Evolutionary conservation across 2,329 filamentous ascomycete species (phyloP).

Genomic region (Tolypocladium guangdongense): DNA sequence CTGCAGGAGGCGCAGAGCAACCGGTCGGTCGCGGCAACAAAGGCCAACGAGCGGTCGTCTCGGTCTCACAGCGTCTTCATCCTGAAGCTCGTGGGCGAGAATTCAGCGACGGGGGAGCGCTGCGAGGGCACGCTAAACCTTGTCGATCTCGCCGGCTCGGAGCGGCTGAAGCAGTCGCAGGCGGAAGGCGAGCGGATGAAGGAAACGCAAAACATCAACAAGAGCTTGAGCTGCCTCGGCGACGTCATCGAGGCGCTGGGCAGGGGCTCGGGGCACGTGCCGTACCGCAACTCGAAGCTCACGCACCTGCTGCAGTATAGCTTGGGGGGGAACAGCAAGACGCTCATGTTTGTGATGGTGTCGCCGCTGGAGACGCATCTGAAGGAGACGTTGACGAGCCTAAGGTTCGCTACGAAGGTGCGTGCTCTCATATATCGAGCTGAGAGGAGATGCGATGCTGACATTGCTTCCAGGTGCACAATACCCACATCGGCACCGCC

Average conservation of each 20-base stretch:
- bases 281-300: conserved; percentile 93
- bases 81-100: conserved; percentile 63
- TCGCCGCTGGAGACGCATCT: conserved; percentile 84
- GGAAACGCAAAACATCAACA: conserved; percentile 97
- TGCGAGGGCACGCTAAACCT: conserved; percentile 92
- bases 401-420: conserved; percentile 93
- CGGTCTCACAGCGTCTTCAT: conserved; percentile 96
- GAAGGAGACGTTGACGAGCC: conserved; percentile 84
- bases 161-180: conserved; percentile 77
- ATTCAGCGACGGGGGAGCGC: conserved; percentile 65
- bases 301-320: conserved; percentile 94
- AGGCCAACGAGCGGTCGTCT: conserved; percentile 88
- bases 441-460: not conserved
- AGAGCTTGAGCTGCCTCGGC: conserved; percentile 79
- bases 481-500: conserved; percentile 85
- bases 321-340: conserved; percentile 89
- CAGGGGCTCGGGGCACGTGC: conserved; percentile 71
- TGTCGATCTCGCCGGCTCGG: conserved; percentile 88
- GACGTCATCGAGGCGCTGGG: conserved; percentile 94
- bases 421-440: conserved; percentile 9
- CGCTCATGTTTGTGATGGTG: conserved; percentile 99
- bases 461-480: conserved; percentile 49
- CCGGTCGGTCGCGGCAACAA: conserved; percentile 89
- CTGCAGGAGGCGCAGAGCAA: conserved; percentile 74
- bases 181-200: conserved; percentile 78